A percentile compares a stretch with the other conserved stretches of the same genome.
Evolutionary conservation across 352 stramenopile species (phyloP).

Genomic region (Phytophthora pini): DNA sequence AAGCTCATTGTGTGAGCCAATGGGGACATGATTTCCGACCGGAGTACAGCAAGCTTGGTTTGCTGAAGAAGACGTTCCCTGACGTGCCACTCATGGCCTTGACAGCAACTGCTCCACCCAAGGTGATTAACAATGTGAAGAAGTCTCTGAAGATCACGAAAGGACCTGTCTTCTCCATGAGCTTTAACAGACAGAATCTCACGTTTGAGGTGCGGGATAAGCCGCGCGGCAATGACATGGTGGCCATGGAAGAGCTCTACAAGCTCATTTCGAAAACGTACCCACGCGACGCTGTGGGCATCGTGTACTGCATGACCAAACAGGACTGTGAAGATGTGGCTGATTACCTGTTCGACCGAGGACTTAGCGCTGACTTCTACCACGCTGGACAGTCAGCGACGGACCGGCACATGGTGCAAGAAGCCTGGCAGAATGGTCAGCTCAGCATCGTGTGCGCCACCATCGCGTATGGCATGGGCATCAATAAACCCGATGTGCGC

Average conservation of each 20-base stretch:
- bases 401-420: constrained; percentile 82
- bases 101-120: constrained; percentile 89
- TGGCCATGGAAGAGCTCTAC: constrained; percentile 63
- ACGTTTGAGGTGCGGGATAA: constrained; percentile 91
- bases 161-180: constrained; percentile 90
- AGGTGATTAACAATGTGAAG: constrained; percentile 85
- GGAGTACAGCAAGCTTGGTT: constrained; percentile 93
- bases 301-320: constrained; percentile 96
- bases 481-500: constrained; percentile 95
- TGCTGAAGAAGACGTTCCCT: constrained; percentile 92
- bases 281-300: constrained; percentile 64
- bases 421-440: constrained; percentile 76
- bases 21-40: constrained; percentile 92
- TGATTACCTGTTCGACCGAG: constrained; percentile 85
- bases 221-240: constrained; percentile 43
- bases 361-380: constrained; percentile 92
- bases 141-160: constrained; percentile 79
- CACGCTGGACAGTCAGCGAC: constrained; percentile 88
- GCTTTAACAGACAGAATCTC: constrained; percentile 94
- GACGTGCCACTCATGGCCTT: constrained; percentile 93
- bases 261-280: constrained; percentile 66
- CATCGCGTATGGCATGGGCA: constrained; percentile 96
- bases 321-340: constrained; percentile 94
- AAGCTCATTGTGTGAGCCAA: constrained; percentile 90
- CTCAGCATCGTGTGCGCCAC: constrained; percentile 94